Evolutionary conservation across 345 rosid species (phyloP), one percentile per base, ranked within the genome.

Genomic region (Acer saccharum): DNA sequence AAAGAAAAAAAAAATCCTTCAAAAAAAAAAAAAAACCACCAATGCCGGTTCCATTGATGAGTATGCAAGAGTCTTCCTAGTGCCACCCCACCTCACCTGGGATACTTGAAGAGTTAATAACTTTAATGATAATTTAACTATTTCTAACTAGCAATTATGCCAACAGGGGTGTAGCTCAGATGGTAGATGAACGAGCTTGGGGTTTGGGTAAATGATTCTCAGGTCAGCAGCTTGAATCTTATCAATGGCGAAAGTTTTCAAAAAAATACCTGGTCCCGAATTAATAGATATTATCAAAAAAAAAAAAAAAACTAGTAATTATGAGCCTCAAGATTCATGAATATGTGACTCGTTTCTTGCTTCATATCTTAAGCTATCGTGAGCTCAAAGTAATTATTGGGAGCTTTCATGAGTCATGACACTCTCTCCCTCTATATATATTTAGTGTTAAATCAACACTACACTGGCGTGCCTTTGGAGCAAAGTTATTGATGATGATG

Each of bases 301-400:
- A 23, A 23, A 23, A 23, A 23, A 23, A 23, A 23, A 23, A 16
- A 13, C 39, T 61, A 16, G 35, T 27, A 73, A 25, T 25, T 9
- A 44, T 0, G 11, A 41, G 57, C 27, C 14, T 43, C 46, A 43
- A 6, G 46, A 43, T 43, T 27, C 60, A 17, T 17, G 43, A 43
- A 16, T 14, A 23, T 11, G 46, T 17, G 18, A 46, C 70, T 46
- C 62, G 35, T 60, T 5, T 64, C 63, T 10, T 18, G 39, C 35
- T 29, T 65, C 35, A 50, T 32, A 7, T 65, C 0, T 32, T 48
- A 3, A 65, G 50, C 48, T 65, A 52, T 18, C 78, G 41, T 65
- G 50, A 35, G 21, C 63, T 75, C n/a, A 2, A 75, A 75, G 71
- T 10, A n/a, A 65, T 23, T 44, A 75, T 14, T 25, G 29, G 41